Evolutionary conservation across 2,329 filamentous ascomycete species (phyloP), one percentile per base, ranked within the genome.

Genomic region (Blastomyces parvus): DNA sequence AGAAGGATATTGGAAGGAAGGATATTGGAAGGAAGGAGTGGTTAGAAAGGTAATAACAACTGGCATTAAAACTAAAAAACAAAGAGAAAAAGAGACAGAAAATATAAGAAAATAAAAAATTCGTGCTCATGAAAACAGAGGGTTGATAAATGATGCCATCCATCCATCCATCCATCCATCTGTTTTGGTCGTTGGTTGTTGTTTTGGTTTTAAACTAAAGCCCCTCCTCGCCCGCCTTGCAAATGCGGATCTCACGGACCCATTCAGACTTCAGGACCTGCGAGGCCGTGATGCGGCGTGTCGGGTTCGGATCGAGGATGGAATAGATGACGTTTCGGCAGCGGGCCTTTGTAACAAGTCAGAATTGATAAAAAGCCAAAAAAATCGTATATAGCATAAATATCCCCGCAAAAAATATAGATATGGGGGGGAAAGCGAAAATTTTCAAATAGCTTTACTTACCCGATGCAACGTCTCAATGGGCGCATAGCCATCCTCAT

Each of bases 301-400:
- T 85, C 33, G 94, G 91, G 74, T 96, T 97, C 38, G 94, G 94
- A 73, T 99, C 94, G 56, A 99, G 84, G 67, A 99, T 96, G 27
- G 92, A 97, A 79, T 99, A 99, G 74, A 99, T 97, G 71, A 99
- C 94, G 71, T 99, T 99, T 66, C 94, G 89, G 78, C 94, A 99
- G 70, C 93, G 91, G 69, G 92, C 92, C 93, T 97, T 50, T 27
- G 2, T 48, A 48, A 44, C 14, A 1, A 22, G 44, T 48, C 19
- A 48, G 44, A 2, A 2, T 5, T 66, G 65, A 65, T 58, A 50
- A 64, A 62, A 61, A 33, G 5, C n/a, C n/a, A n/a, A n/a, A n/a
- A 33, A 4, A 33, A 33, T 33, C 33, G 8, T 33, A 33, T 33
- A n/a, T n/a, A n/a, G n/a, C 33, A 8, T 33, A 33, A 33, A 33